Base-by-base conservation (phyloP, 495 filamentous ascomycete species). In the Tuber umbilicatum region DNA sequence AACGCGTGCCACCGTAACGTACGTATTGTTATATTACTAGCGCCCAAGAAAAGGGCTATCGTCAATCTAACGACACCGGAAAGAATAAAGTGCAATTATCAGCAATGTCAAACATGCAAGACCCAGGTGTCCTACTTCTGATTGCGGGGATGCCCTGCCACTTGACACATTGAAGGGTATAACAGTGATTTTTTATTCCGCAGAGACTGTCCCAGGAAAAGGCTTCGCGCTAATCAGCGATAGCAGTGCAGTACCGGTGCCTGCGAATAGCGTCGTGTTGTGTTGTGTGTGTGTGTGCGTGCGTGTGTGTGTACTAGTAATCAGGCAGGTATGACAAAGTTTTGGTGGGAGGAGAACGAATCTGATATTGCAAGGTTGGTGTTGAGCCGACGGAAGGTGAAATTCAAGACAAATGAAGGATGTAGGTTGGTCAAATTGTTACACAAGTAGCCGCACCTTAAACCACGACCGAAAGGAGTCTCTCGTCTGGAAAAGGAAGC, bases 401-500 rank as follows among this genome's bases (percentile, higher is more conserved):
- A 27, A 60, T 60, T 55, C 50, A 60, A 14, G 27, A 64, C 12
- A 27, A 64, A 64, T 64, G 55, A 19, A 74, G 47, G 72, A 78
- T 79, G 75, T 71, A 76, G 73, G 73, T 37, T 67, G 40, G 68
- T 42, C n/a, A 38, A 38, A 5, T 4, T 31, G 77, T 78, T 74
- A 71, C 77, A 79, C 77, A 47, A 64, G 77, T 42, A 78, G 77
- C 77, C 77, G 77, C 77, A 79, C 75, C 77, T 79, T 79, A 79
- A 79, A 79, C 76, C 27, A 72, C 76, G 39, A 35, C 37, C 68
- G 38, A 47, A 38, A 23, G 38, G 42, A 37, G 27, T 60, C 69
- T 10, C 0, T 21, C 37, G 67, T 43, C 71, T n/a, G 68, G 50
- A 74, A 60, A 74, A 60, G 74, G 71, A 27, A 72, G 40, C 35